Percentiles rank a stretch among this genome's conserved stretches.
Conservation (phyloP, 2,329 filamentous ascomycete species). For the Colletotrichum camelliae region DNA sequence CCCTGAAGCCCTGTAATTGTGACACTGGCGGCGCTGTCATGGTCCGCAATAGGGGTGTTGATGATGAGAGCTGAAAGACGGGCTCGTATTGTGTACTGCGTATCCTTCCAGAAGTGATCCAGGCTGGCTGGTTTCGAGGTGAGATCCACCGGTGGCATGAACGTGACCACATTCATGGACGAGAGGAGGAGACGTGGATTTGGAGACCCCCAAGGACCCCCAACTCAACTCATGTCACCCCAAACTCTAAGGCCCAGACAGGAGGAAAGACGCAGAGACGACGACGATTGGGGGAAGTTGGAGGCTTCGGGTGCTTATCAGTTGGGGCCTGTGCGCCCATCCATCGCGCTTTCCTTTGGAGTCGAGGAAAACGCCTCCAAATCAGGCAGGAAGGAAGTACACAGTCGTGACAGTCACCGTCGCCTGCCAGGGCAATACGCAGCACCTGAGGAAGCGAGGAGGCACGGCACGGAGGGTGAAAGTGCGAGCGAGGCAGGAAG, state of each 20-base stretch:
- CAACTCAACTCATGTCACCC: constrained; percentile 11
- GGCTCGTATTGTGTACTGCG: not conserved
- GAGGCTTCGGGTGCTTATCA: constrained; percentile 14
- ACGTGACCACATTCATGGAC: not conserved
- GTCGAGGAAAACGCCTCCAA: not conserved
- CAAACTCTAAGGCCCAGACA: constrained; percentile 14
- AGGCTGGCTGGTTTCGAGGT: not conserved
- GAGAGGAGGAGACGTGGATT: not conserved
- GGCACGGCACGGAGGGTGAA: not conserved
- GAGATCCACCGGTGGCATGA: not conserved
- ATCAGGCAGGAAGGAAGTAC: not conserved
- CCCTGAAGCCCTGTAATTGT: not conserved
- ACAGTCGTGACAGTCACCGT: not conserved
- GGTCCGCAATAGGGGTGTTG: not conserved
- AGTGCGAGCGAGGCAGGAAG: not conserved
- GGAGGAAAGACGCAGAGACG: not conserved
- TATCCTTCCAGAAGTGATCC: not conserved
- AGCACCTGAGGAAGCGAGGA: not conserved
- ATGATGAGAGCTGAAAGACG: not conserved
- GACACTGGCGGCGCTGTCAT: not conserved
- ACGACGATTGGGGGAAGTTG: not conserved
- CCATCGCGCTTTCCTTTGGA: not conserved
- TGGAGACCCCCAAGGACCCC: not conserved
- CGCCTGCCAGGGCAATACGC: not conserved
- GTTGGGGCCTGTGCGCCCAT: constrained; percentile 13